Percentiles rank a stretch among this genome's conserved stretches.
phyloP scores from a whole-genome alignment of 2,329 filamentous ascomycete species.

The Simplicillium sp. region DNA sequence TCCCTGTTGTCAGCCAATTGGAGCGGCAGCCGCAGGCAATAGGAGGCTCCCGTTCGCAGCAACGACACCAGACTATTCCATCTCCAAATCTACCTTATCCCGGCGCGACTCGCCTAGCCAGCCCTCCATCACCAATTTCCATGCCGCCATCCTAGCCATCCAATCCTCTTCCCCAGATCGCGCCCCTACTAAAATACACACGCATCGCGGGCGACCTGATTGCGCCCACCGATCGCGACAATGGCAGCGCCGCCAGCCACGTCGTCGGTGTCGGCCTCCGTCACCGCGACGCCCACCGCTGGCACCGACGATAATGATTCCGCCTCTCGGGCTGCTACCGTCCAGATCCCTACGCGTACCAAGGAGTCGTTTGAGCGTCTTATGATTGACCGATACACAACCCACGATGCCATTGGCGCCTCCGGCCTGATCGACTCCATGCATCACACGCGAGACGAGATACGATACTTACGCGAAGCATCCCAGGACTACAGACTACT shows the following conservation, averaged over 20 bases:
- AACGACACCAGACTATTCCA: neutral
- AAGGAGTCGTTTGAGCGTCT: constrained; percentile 46
- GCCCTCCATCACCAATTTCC: constrained; percentile 6
- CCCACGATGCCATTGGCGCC: constrained; percentile 44
- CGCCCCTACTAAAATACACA: neutral
- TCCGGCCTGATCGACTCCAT: constrained; percentile 41
- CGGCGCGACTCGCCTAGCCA: neutral
- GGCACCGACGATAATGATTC: constrained; percentile 18
- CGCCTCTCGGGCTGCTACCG: constrained; percentile 10
- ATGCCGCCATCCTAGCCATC: neutral
- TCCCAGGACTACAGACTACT: constrained; percentile 60
- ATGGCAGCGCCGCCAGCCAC: constrained; percentile 36
- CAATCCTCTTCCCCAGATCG: constrained; percentile 13
- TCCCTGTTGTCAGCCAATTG: neutral
- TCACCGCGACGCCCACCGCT: constrained; percentile 18
- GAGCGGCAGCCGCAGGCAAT: neutral
- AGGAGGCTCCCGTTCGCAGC: constrained; percentile 1
- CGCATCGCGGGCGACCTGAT: no score
- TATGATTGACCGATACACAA: constrained; percentile 43
- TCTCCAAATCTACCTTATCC: neutral
- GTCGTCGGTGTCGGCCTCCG: constrained; percentile 19
- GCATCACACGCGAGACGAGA: constrained; percentile 44
- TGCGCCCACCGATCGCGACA: constrained; percentile 19
- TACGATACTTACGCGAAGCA: constrained; percentile 56
- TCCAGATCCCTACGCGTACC: constrained; percentile 35